Evolutionary conservation across 768 basidiomycete species (phyloP), one percentile per base, ranked within the genome.

Genomic region (Mycena vitilis): DNA sequence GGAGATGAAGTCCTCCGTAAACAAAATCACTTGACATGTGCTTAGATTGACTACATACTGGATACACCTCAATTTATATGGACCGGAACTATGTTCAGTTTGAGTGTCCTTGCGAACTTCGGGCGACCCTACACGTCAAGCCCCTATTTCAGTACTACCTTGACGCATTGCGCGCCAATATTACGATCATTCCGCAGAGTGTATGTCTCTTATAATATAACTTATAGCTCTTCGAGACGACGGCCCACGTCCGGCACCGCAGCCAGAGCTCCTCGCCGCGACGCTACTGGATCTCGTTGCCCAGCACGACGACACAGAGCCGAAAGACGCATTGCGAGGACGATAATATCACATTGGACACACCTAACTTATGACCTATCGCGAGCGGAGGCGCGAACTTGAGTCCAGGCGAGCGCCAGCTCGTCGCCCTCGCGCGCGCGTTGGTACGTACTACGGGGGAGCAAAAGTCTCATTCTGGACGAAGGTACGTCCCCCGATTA

Each of bases 101-200:
- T n/a, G n/a, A n/a, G n/a, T n/a, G n/a, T n/a, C n/a, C n/a, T n/a
- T n/a, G n/a, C n/a, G n/a, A n/a, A n/a, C n/a, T n/a, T n/a, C n/a
- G n/a, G n/a, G n/a, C n/a, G n/a, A n/a, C n/a, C n/a, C n/a, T n/a
- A n/a, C n/a, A n/a, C n/a, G n/a, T n/a, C n/a, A n/a, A n/a, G n/a
- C n/a, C n/a, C n/a, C n/a, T n/a, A n/a, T n/a, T n/a, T n/a, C n/a
- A n/a, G n/a, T n/a, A n/a, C n/a, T n/a, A n/a, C 70, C 78, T 91
- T 15, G 84, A 90, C 69, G 82, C 80, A 9, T 77, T 91, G 52
- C 80, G 90, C 49, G 81, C 84, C 2, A 85, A 83, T 63, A 85
- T 92, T 63, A 90, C 89, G 3, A 87, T 90, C 69, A 90, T 88
- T 40, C 86, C 85, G 5, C 85, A 87, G 68, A 76, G 82, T 34